Base-by-base conservation (phyloP, 371 early-diverging fungal species). In the Lichtheimia ramosa region DNA sequence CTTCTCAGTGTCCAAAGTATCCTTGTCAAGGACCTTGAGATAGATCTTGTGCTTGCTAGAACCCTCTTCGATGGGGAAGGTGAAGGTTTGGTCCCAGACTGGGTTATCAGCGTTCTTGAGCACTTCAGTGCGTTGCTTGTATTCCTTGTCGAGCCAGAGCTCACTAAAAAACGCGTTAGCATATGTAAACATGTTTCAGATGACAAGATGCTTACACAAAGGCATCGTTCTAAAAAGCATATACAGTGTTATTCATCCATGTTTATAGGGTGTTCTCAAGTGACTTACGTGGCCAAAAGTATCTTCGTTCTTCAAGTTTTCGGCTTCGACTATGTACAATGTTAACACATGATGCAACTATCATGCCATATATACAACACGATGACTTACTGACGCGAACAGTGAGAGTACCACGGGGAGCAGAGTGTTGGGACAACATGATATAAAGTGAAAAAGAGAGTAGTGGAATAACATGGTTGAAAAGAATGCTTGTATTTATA, bases 21-120 rank as follows among this genome's bases (percentile, higher is more conserved):
- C 79, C 63, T 72, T 69, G 51, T 79, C 82, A 34, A 70, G 60
- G 5, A 69, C 77, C 42, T 71, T 71, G 21, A 82, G 20, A 54
- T 82, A 66, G 23, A 76, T 60, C 56, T 69, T 73, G 56, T 72
- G 68, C 46, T 50, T 48, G 27, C 41, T 53, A 48, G 63, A 68
- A 20, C 69, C 69, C 12, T 61, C 65, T 14, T 59, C 60, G 46
- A 69, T 59, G 48, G 34, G 52, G 65, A 69, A 69, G 24, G 63
- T 69, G 69, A 69, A 69, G 13, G 52, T 51, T 27, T 69, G 56
- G 56, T 69, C 50, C 69, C 69, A 69, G 54, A 28, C 52, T 13
- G 69, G 69, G 25, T 52, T 46, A 5, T 58, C 43, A 10, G 53
- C 54, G 62, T 65, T 53, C 48, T 58, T 58, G 21, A 53, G 42